Percentiles rank a stretch among this genome's conserved stretches.
Evolutionary conservation across 1,284 basidiomycete genomes (phyloP).

Genomic region (Ustilago trichophora): DNA sequence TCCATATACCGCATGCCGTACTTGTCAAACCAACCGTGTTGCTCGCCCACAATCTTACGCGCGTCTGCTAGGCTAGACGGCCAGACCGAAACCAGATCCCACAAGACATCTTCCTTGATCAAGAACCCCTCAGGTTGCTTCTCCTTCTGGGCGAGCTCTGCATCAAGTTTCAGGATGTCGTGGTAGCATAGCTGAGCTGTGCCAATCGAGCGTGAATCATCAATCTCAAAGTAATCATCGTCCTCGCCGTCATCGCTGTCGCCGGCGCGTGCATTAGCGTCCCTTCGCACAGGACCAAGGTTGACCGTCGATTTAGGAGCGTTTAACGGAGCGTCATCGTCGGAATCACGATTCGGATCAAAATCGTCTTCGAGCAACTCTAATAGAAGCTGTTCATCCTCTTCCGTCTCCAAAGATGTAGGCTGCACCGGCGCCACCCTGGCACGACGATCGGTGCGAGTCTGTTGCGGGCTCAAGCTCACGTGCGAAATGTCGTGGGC

Average conservation of each 20-base stretch:
- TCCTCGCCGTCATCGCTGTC: constrained; percentile 2
- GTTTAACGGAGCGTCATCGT: constrained; percentile 20
- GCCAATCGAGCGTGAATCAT: constrained; percentile 12
- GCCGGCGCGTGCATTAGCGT: not conserved
- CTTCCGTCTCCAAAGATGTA: constrained; percentile 2
- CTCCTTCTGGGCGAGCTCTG: constrained; percentile 16
- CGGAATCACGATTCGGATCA: constrained; percentile 15
- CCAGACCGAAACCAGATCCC: constrained; percentile 22
- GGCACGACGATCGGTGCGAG: not conserved
- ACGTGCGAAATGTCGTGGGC: constrained; percentile 48
- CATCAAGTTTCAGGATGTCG: constrained; percentile 26
- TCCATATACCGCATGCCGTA: constrained; percentile 25
- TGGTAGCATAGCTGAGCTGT: constrained; percentile 17
- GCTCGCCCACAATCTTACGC: not conserved
- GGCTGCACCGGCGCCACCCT: not conserved
- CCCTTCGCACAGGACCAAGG: not conserved
- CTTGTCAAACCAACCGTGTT: constrained; percentile 8
- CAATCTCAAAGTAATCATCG: constrained; percentile 26
- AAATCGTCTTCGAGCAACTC: constrained; percentile 31
- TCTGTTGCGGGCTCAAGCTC: constrained; percentile 22
- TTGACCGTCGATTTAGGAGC: not conserved
- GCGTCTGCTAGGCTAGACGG: constrained; percentile 4
- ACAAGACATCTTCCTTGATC: constrained; percentile 23
- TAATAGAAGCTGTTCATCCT: constrained; percentile 6
- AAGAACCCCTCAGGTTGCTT: constrained; percentile 6